Evolutionary conservation across 1,284 basidiomycete genomes (phyloP), one percentile per base, ranked within the genome.

Genomic region (Heterobasidion irregulare): DNA sequence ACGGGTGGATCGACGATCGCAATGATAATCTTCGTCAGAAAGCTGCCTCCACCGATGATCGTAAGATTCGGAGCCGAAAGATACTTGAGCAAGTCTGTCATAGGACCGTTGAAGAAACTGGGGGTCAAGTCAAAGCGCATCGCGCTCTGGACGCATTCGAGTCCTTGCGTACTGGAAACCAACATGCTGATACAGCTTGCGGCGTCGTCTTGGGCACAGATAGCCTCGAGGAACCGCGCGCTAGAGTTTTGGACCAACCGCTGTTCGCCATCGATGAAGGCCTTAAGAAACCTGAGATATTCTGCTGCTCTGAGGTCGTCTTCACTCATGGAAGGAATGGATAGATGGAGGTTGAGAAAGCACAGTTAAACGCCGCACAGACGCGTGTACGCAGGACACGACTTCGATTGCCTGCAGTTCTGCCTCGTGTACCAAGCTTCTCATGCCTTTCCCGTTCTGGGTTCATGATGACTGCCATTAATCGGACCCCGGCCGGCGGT

Each of bases 1-100:
- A 82, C 70, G 0, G 80, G 75, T 0, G 82, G 80, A 1, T 80
- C 71, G 2, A 78, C 72, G 15, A 85, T 74, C 0, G 61, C 62
- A 18, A 63, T 49, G 16, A 85, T 52, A 10, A 80, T 59, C 46
- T 68, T 62, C 10, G 65, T 55, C 2, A 84, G 64, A n/a, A n/a
- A n/a, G 45, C 75, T 34, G 2, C 83, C 82, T 2, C 71, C 66
- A 15, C 70, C 72, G 50, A 60, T 65, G 16, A 76, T 62, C n/a
- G n/a, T n/a, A n/a, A n/a, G n/a, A 32, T 67, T 69, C 8, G 70
- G 76, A 19, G 65, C 56, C 49, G 67, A 68, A 1, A 85, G 62
- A 59, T 73, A 83, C 0, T 53, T 33, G 2, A 84, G 60, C 7
- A 80, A 57, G 0, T 61, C 54, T 0, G 72, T 57, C 1, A 71